Evolutionary conservation across 192 early-diverging fungal species (phyloP), one percentile per base, ranked within the genome.

Genomic region (Backusella mclennaniae): DNA sequence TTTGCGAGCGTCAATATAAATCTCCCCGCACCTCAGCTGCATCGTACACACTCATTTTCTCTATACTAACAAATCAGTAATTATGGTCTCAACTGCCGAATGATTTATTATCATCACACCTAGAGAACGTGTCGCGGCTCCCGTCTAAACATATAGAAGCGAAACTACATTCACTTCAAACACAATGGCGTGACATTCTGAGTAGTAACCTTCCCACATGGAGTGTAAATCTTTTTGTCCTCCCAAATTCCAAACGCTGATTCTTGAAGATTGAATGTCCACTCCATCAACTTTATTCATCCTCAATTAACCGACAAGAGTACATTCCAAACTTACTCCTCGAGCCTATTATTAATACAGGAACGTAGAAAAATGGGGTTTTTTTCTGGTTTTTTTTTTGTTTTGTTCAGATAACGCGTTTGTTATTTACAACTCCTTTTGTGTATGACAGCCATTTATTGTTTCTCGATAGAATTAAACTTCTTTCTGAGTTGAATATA

Each of bases 191-290:
- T 99, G 98, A 63, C 92, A 91, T 79, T 99, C 98, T 26, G 85
- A 73, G 78, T 96, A 99, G 86, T 99, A 99, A 31, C 95, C 90
- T 74, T 90, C 90, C 98, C 98, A 99, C 67, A 99, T 93, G 12
- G 88, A 84, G 21, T 92, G 95, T 71, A 98, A 83, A 73, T 96
- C 96, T 6, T 84, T 79, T 75, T 97, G 95, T 1, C 97, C 97
- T 9, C 97, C 97, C 38, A 98, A 84, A 84, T 99, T 96, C 93
- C 96, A 94, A 78, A 98, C 97, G 73, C 93, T 96, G 12, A 99
- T 76, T 67, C 91, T 86, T 41, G 89, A 78, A 19, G 84, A 80
- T 42, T 86, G 82, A 67, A 94, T 84, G 66, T 92, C 89, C 39
- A 95, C 89, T 78, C 90, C 93, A 31, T 91, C 93, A 66, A 95